Conservation (phyloP, 805 yeast species). For the Wickerhamomyces queroliae region DNA sequence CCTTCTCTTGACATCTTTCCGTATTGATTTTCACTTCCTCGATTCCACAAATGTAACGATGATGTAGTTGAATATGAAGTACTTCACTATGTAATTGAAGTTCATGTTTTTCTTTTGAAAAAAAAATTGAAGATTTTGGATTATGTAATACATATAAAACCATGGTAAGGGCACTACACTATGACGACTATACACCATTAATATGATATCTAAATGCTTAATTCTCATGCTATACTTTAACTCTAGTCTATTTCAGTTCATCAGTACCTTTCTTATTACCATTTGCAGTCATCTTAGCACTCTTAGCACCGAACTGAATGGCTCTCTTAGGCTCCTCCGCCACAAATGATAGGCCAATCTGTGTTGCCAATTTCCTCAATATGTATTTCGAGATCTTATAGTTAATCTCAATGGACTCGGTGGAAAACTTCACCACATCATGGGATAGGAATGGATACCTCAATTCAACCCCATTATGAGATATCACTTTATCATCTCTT, state of each 20-base stretch:
- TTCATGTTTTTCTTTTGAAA: too few species aligned
- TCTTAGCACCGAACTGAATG: conserved; percentile 91
- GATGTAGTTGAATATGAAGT: too few species aligned
- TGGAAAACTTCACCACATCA: conserved; percentile 45
- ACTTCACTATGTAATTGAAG: too few species aligned
- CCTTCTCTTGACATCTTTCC: conserved; percentile 66
- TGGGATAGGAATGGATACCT: conserved; percentile 83
- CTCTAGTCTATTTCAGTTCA: conserved; percentile 15
- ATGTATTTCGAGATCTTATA: conserved; percentile 46
- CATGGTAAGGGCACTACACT: too few species aligned
- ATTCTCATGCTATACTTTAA: too few species aligned
- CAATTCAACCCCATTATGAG: conserved; percentile 84
- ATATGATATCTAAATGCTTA: too few species aligned
- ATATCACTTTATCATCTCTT: conserved; percentile 85
- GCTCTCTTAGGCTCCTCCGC: conserved; percentile 83
- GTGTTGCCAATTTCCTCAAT: conserved; percentile 56
- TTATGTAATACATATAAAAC: too few species aligned
- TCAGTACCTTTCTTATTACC: conserved; percentile 79
- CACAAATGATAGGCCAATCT: conserved; percentile 47
- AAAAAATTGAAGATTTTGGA: too few species aligned
- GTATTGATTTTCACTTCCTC: too few species aligned
- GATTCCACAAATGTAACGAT: too few species aligned
- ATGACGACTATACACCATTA: too few species aligned
- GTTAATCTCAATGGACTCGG: conserved; percentile 42
- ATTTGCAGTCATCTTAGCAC: conserved; percentile 86